These are phyloP conservation scores for Gracilaria domingensis DNA, from an alignment of 23 red algal species.

Conservation along the genomic window DNA sequence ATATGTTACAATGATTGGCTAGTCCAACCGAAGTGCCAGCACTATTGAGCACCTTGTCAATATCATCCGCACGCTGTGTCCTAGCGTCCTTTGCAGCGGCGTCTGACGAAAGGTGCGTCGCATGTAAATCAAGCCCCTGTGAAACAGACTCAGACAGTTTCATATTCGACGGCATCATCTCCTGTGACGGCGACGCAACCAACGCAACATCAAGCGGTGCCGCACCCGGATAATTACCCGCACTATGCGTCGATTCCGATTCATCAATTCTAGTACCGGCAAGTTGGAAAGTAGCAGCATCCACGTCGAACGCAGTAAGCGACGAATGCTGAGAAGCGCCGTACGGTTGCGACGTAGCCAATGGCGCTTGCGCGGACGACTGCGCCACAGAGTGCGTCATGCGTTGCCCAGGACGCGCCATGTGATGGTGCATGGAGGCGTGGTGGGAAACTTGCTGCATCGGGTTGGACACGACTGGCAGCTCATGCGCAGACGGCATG, in stretches of 20 bases:
- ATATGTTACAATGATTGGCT: constrained; percentile 28
- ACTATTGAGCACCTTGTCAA: constrained; percentile 71
- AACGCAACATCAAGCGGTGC: neutral
- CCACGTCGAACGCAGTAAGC: constrained; percentile 45
- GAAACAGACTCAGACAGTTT: constrained; percentile 24
- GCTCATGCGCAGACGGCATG: neutral
- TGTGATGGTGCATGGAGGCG: too few species aligned
- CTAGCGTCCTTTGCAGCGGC: constrained; percentile 15
- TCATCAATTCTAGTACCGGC: constrained; percentile 53
- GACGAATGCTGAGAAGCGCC: neutral
- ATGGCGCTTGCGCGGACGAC: neutral
- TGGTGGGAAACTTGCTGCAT: neutral
- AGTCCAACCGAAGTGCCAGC: constrained; percentile 31
- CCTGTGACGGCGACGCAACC: constrained; percentile 1
- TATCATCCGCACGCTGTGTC: constrained; percentile 50
- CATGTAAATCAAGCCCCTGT: neutral
- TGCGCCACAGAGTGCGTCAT: neutral
- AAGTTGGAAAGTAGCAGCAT: constrained; percentile 50
- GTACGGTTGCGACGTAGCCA: constrained; percentile 12
- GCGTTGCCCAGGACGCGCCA: neutral
- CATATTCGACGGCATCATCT: constrained; percentile 28
- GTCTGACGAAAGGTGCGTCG: neutral
- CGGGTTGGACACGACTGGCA: neutral
- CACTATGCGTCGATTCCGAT: neutral
- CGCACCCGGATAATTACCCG: neutral